Percentiles rank a stretch among this genome's conserved stretches.
Conservation (phyloP, 169 alveolate species). For the Eimeria tenella region DNA sequence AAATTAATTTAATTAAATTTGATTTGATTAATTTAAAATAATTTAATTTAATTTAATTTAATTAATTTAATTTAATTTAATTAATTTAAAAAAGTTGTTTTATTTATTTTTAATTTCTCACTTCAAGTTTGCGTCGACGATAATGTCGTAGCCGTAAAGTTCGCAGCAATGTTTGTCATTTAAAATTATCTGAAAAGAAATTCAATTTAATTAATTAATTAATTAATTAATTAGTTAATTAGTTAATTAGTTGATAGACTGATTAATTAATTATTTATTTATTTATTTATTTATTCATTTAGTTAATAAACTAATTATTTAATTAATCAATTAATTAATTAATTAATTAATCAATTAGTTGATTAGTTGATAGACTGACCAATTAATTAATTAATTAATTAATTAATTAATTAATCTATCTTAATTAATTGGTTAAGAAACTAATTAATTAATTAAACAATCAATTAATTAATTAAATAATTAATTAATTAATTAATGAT, state of each 20-base stretch:
- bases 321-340: neutral
- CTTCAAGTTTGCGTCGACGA: conserved; percentile 88
- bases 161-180: conserved; percentile 93
- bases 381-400: neutral
- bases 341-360: neutral
- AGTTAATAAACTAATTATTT: neutral
- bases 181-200: conserved; percentile 81
- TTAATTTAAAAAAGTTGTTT: neutral
- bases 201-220: neutral
- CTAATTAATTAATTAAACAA: too few species aligned
- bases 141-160: conserved; percentile 95
- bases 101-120: neutral
- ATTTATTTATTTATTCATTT: neutral
- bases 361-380: neutral
- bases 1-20: too few species aligned
- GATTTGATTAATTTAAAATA: neutral
- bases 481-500: too few species aligned
- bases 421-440: too few species aligned
- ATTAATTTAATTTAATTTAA: neutral
- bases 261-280: neutral
- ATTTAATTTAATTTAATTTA: neutral
- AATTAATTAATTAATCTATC: too few species aligned
- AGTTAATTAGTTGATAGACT: neutral
- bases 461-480: too few species aligned
- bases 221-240: neutral